Evolutionary conservation across 192 early-diverging fungal genomes (phyloP).

Genomic region (Coemansia asiatica): DNA sequence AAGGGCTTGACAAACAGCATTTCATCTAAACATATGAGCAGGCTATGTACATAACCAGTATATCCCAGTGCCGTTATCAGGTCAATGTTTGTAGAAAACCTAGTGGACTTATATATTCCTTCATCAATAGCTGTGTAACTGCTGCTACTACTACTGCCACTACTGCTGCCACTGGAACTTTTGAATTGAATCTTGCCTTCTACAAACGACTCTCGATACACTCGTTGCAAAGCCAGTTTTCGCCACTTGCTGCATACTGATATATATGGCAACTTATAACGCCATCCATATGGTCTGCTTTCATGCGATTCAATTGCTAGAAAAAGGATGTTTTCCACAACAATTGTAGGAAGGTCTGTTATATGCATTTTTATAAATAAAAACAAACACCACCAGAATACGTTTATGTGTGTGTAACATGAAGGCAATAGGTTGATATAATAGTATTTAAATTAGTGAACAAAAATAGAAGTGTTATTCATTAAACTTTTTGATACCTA

Average conservation of each 20-base stretch:
- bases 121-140: background rate
- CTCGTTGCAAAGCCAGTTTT: background rate
- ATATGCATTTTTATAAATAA: slow-evolving; percentile 1
- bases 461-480: too few relatives aligned
- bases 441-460: too few relatives aligned
- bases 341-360: background rate
- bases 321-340: background rate
- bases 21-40: background rate
- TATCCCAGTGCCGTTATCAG: slow-evolving; percentile 1
- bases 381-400: too few relatives aligned
- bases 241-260: slow-evolving; percentile 4
- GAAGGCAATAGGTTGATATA: too few relatives aligned
- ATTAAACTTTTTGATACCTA: too few relatives aligned
- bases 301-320: background rate
- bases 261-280: slow-evolving; percentile 1
- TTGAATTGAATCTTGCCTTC: background rate
- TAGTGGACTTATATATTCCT: background rate
- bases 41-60: background rate
- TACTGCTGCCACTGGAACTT: background rate
- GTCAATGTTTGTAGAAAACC: slow-evolving; percentile 8
- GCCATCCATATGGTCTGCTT: background rate
- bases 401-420: too few relatives aligned
- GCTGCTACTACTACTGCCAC: too few relatives aligned
- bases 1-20: slow-evolving; percentile 2
- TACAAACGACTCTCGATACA: background rate